These are phyloP conservation scores for Globisporangium orthogonon DNA, from an alignment of 352 stramenopile species.

Conservation along the genomic window DNA sequence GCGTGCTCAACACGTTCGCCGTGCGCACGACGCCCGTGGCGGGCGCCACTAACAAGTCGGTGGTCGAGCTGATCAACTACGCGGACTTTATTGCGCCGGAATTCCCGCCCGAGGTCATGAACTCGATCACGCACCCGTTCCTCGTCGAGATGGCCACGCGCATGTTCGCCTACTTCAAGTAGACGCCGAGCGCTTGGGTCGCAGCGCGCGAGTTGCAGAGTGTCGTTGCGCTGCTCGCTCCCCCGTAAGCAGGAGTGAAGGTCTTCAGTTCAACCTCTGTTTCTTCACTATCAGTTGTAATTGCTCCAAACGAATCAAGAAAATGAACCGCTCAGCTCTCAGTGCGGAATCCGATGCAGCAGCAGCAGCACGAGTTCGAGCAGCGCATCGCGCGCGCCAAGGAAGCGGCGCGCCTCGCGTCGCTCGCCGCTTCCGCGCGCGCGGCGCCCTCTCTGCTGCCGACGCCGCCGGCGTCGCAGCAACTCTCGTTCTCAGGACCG, in stretches of 20 bases:
- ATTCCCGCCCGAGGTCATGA: constrained; percentile 18
- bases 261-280: background rate
- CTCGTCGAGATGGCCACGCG: constrained; percentile 19
- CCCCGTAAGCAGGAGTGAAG: background rate
- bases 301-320: too few relatives aligned
- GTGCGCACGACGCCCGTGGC: constrained; percentile 12
- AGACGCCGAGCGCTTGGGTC: background rate
- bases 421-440: constrained; percentile 29
- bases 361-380: constrained; percentile 33
- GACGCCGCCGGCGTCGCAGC: constrained; percentile 7
- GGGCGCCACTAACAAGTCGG: constrained; percentile 15
- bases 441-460: background rate
- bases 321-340: background rate
- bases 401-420: constrained; percentile 42
- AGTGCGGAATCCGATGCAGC: constrained; percentile 1
- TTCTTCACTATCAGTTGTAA: background rate
- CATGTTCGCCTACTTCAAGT: constrained; percentile 2
- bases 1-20: constrained; percentile 15
- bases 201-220: background rate
- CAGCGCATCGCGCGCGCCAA: constrained; percentile 48
- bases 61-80: constrained; percentile 24
- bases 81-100: constrained; percentile 16
- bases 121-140: constrained; percentile 19
- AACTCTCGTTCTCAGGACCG: constrained; percentile 7
- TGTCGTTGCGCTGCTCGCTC: too few relatives aligned